A percentile compares a stretch with the other conserved stretches of the same genome.
phyloP scores from a whole-genome alignment of 257 asterid genomes.

The Rauvolfia tetraphylla region DNA sequence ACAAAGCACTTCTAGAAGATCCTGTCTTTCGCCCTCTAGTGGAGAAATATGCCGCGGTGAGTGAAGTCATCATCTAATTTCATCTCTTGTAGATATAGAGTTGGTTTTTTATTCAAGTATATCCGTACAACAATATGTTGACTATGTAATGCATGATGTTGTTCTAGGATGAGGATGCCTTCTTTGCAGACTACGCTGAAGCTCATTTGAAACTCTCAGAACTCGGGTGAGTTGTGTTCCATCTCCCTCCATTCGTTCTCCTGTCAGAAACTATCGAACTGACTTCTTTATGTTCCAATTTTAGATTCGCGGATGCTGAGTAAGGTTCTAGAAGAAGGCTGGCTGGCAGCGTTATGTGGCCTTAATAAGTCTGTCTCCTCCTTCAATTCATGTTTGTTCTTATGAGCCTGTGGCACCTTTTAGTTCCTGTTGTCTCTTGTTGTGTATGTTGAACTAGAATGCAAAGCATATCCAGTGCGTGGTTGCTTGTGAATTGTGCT shows the following conservation, averaged over 20 bases:
- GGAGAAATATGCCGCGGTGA: constrained; percentile 70
- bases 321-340: neutral
- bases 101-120: neutral
- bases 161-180: constrained; percentile 74
- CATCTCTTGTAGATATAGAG: neutral
- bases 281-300: neutral
- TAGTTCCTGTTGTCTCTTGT: neutral
- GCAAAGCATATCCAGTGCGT: neutral
- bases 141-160: neutral
- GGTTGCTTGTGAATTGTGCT: neutral
- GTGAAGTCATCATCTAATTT: neutral
- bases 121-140: neutral
- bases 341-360: neutral
- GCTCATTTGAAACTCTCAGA: constrained; percentile 83
- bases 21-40: constrained; percentile 52
- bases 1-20: constrained; percentile 60
- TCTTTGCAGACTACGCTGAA: constrained; percentile 75
- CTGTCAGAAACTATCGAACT: neutral
- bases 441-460: neutral
- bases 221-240: constrained; percentile 53
- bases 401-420: neutral
- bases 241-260: neutral
- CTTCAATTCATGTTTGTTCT: neutral
- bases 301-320: constrained; percentile 20
- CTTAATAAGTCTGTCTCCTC: neutral